Percentiles rank a stretch among this genome's conserved stretches.
phyloP scores from a whole-genome alignment of 2,329 filamentous ascomycete species.

The Fusarium falciforme region DNA sequence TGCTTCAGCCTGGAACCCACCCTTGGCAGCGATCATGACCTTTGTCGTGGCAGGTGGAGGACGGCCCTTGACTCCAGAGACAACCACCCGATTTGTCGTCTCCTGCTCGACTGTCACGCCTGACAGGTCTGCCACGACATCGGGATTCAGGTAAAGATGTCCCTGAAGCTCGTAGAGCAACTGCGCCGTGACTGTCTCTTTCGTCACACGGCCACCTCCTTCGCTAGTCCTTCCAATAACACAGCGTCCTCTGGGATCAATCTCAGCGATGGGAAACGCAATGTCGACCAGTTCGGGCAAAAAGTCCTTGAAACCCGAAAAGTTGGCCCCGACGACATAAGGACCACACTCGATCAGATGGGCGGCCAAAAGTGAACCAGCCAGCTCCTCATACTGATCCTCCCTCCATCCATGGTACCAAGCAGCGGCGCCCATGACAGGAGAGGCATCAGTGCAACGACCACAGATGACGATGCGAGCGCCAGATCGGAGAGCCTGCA shows the following conservation, averaged over 20 bases:
- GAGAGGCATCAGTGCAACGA: conserved; percentile 61
- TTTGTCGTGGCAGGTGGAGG: conserved; percentile 49
- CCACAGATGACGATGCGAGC: conserved; percentile 63
- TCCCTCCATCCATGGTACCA: conserved; percentile 67
- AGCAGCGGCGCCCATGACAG: conserved; percentile 66
- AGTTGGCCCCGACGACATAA: conserved; percentile 67
- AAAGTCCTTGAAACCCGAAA: conserved; percentile 57
- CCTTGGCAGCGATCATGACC: conserved; percentile 56
- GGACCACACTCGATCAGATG: conserved; percentile 66
- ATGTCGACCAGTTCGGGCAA: conserved; percentile 45
- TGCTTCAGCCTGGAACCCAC: conserved; percentile 58
- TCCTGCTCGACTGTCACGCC: conserved; percentile 58
- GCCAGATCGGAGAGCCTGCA: conserved; percentile 53
- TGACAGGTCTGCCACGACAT: conserved; percentile 55
- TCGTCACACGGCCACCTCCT: conserved; percentile 52
- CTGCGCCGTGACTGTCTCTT: conserved; percentile 51
- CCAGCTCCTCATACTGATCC: conserved; percentile 60
- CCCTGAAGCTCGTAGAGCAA: conserved; percentile 60
- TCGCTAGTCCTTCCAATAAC: conserved; percentile 50
- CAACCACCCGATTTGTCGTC: conserved; percentile 45
- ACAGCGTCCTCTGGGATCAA: conserved; percentile 47
- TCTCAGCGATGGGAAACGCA: conserved; percentile 54
- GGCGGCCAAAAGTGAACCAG: conserved; percentile 61
- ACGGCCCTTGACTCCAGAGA: conserved; percentile 45
- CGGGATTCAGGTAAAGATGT: conserved; percentile 56